Base-by-base conservation (phyloP, 164 flowering plant genomes). In the Buxus sempervirens region DNA sequence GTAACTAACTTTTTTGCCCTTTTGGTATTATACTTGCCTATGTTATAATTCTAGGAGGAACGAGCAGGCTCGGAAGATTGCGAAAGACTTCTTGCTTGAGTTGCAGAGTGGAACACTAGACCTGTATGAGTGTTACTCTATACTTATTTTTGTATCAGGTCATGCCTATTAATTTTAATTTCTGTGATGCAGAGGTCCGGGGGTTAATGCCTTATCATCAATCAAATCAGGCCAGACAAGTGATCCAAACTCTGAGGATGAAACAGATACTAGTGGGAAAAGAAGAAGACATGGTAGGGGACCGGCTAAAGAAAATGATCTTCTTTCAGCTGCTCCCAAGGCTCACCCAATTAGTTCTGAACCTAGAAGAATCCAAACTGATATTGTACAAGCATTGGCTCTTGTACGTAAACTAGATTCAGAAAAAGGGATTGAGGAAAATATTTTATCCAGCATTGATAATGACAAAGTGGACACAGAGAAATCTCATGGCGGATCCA, bases 371-470 rank as follows among this genome's bases (percentile, higher is more conserved):
- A 81, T 96, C 21, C 93, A 81, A 73, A 62, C 75, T 74, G 98
- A 96, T 62, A 71, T 93, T 80, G 89, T 84, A 74, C 92, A 88
- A 81, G 85, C 96, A 22, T 95, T 80, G 76, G 89, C 85, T 15
- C 89, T 96, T 73, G 84, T 93, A 0, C 84, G 91, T 14, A 91
- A 90, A 69, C 92, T 96, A 67, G 99, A 96, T 67, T 69, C 80
- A 62, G 99, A 96, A 64, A 96, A 96, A 70, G 91, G 96, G 49
- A 84, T 96, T 61, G 88, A 78, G 64, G 97, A 88, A 25, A 93
- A 96, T 76, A 80, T 93, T 18, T 79, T 96, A 49, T 76, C 78
- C 66, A 79, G 81, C 28, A 64, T 72, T 64, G 91, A 91, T 64
- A 84, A 75, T 72, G 89, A 88, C 32, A 89, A 87, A 62, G 58